Percentiles rank a stretch among this genome's conserved stretches.
phyloP scores from a whole-genome alignment of 2,329 filamentous ascomycete genomes.

The Nemania sp. region DNA sequence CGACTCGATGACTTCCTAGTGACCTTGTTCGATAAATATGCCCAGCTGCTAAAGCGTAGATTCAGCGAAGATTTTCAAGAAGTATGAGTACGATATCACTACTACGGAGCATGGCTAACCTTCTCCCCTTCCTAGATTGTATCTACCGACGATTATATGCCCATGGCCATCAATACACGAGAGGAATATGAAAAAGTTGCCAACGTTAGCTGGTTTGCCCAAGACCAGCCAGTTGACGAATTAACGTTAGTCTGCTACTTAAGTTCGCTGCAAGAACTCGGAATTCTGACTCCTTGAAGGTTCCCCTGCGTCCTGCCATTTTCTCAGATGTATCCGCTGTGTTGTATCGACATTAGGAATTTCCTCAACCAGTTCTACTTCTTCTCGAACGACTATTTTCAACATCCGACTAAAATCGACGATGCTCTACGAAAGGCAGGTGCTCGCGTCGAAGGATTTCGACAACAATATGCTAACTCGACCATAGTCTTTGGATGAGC shows the following conservation, averaged over 20 bases:
- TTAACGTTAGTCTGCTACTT: constrained; percentile 61
- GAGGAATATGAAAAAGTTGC: constrained; percentile 97
- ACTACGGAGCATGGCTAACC: constrained; percentile 19
- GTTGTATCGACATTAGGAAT: constrained; percentile 97
- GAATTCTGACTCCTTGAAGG: constrained; percentile 55
- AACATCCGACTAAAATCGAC: constrained; percentile 86
- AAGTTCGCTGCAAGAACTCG: constrained; percentile 36
- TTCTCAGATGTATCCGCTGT: constrained; percentile 97
- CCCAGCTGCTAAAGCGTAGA: constrained; percentile 82
- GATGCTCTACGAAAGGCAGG: constrained; percentile 78
- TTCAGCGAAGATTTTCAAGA: constrained; percentile 98
- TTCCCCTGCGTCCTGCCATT: constrained; percentile 97
- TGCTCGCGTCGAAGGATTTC: constrained; percentile 2
- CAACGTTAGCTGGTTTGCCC: constrained; percentile 93
- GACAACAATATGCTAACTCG: constrained; percentile 22
- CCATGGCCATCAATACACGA: constrained; percentile 88
- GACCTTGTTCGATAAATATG: constrained; percentile 91
- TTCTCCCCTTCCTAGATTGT: constrained; percentile 60
- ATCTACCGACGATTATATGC: constrained; percentile 99
- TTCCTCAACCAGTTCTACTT: constrained; percentile 98
- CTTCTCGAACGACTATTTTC: constrained; percentile 95
- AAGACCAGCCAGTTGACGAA: constrained; percentile 75
- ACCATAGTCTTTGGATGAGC: constrained; percentile 83
- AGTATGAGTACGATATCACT: constrained; percentile 46
- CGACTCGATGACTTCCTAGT: constrained; percentile 83